These are phyloP conservation scores for Nemophila menziesii DNA, from an alignment of 257 asterid species.

Conservation along the genomic window DNA sequence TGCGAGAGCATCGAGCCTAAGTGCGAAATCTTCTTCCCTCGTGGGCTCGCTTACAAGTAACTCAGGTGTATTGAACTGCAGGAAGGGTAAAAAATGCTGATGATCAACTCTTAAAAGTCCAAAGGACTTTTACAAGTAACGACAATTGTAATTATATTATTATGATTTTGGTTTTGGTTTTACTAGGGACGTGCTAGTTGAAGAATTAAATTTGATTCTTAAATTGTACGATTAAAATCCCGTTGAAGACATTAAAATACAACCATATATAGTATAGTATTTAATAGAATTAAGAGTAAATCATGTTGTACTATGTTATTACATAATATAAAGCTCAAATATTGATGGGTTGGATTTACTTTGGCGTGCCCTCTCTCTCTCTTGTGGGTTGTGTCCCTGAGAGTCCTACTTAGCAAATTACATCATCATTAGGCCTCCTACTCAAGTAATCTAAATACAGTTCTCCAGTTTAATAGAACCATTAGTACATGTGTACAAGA, in stretches of 20 bases:
- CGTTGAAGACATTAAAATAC: not conserved
- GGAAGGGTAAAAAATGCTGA: constrained; percentile 49
- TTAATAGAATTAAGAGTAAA: constrained; percentile 4
- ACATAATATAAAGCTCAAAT: not conserved
- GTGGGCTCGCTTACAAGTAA: constrained; percentile 43
- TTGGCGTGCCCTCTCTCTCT: no score
- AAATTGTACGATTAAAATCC: not conserved
- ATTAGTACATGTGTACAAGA: no score
- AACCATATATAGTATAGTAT: not conserved
- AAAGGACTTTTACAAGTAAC: no score
- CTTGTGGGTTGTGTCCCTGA: no score
- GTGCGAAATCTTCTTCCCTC: constrained; percentile 68
- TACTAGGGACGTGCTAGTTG: not conserved
- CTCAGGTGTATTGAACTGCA: constrained; percentile 61
- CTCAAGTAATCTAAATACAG: no score
- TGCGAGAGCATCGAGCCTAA: constrained; percentile 86
- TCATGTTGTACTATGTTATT: not conserved
- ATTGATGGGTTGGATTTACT: not conserved
- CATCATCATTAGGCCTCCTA: no score
- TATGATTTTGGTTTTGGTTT: not conserved
- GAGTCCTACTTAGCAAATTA: no score
- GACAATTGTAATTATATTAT: not conserved
- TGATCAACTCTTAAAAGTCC: not conserved
- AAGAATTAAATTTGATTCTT: no score
- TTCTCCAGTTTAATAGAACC: no score